phyloP scores from a whole-genome alignment of 352 stramenopile genomes.

The Phytophthora agathidicida region DNA sequence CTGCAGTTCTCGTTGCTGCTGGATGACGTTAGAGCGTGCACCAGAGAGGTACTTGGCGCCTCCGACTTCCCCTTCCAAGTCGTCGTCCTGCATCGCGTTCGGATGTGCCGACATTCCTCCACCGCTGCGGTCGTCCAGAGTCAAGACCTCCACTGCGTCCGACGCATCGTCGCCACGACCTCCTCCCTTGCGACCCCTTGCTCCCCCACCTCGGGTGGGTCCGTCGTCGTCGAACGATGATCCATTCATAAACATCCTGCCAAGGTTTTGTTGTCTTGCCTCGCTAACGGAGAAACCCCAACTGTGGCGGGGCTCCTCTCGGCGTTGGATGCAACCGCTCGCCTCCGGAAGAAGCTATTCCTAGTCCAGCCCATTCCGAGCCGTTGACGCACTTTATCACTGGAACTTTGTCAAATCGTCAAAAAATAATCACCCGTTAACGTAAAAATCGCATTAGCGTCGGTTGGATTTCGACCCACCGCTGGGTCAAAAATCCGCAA shows the following conservation, averaged over 20 bases:
- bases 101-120: constrained; percentile 52
- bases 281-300: constrained; percentile 26
- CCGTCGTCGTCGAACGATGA: constrained; percentile 75
- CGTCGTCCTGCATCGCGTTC: constrained; percentile 83
- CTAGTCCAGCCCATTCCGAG: too few species aligned
- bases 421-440: too few species aligned
- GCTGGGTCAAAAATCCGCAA: too few species aligned
- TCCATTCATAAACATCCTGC: constrained; percentile 87
- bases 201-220: constrained; percentile 16
- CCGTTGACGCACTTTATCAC: too few species aligned
- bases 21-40: constrained; percentile 77
- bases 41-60: constrained; percentile 62
- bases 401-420: too few species aligned
- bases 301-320: constrained; percentile 10
- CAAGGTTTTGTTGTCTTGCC: too few species aligned
- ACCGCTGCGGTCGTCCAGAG: constrained; percentile 52
- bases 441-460: too few species aligned
- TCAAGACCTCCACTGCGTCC: constrained; percentile 71
- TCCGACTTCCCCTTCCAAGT: constrained; percentile 63
- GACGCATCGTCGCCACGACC: constrained; percentile 48
- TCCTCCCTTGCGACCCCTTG: constrained; percentile 24
- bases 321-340: constrained; percentile 17
- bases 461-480: too few species aligned
- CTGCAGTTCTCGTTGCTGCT: constrained; percentile 85
- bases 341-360: not conserved